A percentile compares a stretch with the other conserved stretches of the same genome.
Conservation (phyloP, 2,329 filamentous ascomycete genomes). For the Penicillium sp. region DNA sequence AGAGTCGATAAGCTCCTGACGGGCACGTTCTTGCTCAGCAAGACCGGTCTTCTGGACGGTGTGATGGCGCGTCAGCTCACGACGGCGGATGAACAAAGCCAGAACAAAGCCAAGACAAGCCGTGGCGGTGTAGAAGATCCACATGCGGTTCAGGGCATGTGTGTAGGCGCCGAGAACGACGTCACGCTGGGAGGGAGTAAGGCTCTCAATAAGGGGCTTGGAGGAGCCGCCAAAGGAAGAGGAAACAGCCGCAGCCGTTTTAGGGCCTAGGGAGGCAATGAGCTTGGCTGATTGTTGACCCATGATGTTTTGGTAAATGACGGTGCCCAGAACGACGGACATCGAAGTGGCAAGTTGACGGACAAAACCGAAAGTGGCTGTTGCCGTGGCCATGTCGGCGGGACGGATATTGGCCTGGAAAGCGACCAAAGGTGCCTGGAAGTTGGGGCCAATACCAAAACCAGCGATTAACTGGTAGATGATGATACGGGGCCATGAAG, state of each 20-base stretch:
- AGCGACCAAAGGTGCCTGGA: constrained; percentile 61
- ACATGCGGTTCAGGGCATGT: constrained; percentile 47
- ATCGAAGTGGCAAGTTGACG: constrained; percentile 58
- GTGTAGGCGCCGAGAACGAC: constrained; percentile 45
- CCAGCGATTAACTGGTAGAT: constrained; percentile 59
- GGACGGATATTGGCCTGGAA: constrained; percentile 62
- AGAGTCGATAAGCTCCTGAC: constrained; percentile 45
- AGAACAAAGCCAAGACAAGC: constrained; percentile 38
- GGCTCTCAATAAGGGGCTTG: constrained; percentile 32
- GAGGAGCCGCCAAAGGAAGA: constrained; percentile 38
- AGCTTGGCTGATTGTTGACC: constrained; percentile 30
- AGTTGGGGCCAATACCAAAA: constrained; percentile 61
- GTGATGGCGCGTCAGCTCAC: constrained; percentile 41
- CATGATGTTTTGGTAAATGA: constrained; percentile 45
- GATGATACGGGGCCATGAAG: constrained; percentile 50
- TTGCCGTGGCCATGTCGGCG: constrained; percentile 61
- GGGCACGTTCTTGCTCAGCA: constrained; percentile 43
- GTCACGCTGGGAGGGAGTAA: constrained; percentile 32
- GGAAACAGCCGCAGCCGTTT: constrained; percentile 25
- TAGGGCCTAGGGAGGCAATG: constrained; percentile 27
- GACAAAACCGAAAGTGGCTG: constrained; percentile 60
- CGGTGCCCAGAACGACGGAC: constrained; percentile 58
- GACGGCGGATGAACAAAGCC: constrained; percentile 39
- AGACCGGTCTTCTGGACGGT: constrained; percentile 47
- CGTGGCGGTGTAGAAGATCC: constrained; percentile 49